Base-by-base conservation (phyloP, 441 rosid genomes). In the Populus hybrid region DNA sequence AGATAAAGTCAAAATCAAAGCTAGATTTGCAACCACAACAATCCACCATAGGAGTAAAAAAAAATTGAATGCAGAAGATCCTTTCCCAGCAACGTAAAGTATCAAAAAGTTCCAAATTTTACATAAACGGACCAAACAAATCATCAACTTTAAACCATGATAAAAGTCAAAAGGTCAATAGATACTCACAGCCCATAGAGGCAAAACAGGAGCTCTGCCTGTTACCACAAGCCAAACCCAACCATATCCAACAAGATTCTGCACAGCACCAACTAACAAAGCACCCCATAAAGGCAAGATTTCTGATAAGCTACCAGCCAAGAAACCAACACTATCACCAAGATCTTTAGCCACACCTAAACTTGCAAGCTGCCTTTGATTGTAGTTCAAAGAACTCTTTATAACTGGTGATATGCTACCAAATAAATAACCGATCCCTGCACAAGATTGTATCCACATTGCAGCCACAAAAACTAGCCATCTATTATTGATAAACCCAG, bases 401-500 rank as follows among this genome's bases (percentile, higher is more conserved):
- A 94, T 93, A 38, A 92, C 98, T 36, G 99, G 99, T 12, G 99
- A 97, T 71, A 97, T 87, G 83, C 99, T 97, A 64, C 99, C 98
- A 83, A 93, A 97, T 83, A 97, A 74, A 81, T 97, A 97, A 65
- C 98, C 99, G 36, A 92, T 79, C 7, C 99, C 99, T 6, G 98
- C 98, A 75, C 98, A 92, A 0, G 99, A 94, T 86, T 94, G 95
- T 74, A 97, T 89, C 99, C 99, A 97, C 95, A 97, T 97, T 88
- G 98, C 96, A 1, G 94, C 94, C 76, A 97, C 98, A 79, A 97
- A 94, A 61, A 94, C 99, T 64, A 93, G 88, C 98, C 99, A 97
- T 89, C 99, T 86, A 65, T 92, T 93, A 79, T 84, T 92, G 31
- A 91, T 56, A 80, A 94, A 90, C 73, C 83, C 84, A 7, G 67